These are phyloP conservation scores for Chaetomidium leptoderma DNA, from an alignment of 495 filamentous ascomycete genomes.

Conservation along the genomic window DNA sequence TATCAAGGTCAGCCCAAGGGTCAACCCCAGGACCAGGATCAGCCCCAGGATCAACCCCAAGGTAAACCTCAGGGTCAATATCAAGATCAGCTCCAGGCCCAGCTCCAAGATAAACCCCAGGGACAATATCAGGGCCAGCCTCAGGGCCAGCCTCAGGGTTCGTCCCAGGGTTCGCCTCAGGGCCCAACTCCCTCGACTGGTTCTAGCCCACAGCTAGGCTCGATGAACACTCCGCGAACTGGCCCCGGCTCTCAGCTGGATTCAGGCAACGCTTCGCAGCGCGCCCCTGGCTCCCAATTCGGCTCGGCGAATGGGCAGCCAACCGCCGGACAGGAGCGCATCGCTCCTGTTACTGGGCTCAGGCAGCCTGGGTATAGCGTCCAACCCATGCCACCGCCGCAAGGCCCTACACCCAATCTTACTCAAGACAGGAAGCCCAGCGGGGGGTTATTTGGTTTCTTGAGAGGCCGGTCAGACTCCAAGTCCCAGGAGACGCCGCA, in stretches of 20 bases:
- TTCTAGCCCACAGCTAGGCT: not conserved
- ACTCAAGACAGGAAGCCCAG: conserved; percentile 20
- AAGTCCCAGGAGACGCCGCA: conserved; percentile 13
- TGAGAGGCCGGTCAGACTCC: conserved; percentile 19
- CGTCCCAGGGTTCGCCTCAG: conserved; percentile 7
- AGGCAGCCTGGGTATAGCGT: conserved; percentile 16
- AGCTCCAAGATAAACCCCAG: too few relatives aligned
- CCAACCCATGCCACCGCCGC: conserved; percentile 5
- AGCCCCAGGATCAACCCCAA: too few relatives aligned
- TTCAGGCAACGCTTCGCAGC: not conserved
- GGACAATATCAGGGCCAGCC: too few relatives aligned
- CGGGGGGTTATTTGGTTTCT: conserved; percentile 30
- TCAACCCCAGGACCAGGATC: too few relatives aligned
- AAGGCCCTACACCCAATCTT: conserved; percentile 8
- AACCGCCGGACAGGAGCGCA: not conserved
- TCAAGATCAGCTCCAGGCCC: too few relatives aligned
- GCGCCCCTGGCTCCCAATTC: not conserved
- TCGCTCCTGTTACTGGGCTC: conserved; percentile 5
- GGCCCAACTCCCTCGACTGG: not conserved
- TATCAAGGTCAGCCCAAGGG: too few relatives aligned
- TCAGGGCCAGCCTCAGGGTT: not conserved
- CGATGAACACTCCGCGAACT: not conserved
- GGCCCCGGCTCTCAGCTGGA: not conserved
- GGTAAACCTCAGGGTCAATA: too few relatives aligned
- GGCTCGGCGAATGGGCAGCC: not conserved